These are phyloP conservation scores for Geotrichum restrictum DNA, from an alignment of 1,139 yeast genomes.

Conservation along the genomic window DNA sequence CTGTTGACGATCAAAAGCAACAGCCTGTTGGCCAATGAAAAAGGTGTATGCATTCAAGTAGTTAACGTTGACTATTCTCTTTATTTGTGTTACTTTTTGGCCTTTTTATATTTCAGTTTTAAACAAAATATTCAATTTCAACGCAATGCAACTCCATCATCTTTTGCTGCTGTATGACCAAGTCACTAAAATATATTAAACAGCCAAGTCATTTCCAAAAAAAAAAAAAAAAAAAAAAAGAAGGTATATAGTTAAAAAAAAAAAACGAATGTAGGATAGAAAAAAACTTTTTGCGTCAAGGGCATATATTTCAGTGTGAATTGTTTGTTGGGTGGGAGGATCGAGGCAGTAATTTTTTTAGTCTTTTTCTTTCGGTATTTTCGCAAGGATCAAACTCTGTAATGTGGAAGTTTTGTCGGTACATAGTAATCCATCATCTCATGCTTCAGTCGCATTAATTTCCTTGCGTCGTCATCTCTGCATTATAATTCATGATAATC, in stretches of 20 bases:
- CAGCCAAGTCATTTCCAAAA: background rate
- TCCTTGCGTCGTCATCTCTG: background rate
- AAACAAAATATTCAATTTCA: background rate
- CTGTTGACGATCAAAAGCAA: no score
- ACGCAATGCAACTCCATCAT: background rate
- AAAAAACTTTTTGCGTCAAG: background rate
- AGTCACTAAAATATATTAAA: background rate
- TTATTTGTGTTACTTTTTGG: background rate
- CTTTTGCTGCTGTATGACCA: background rate
- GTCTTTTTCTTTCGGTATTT: no score
- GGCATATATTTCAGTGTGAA: background rate
- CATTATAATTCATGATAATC: background rate
- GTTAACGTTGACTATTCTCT: background rate
- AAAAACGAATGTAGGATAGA: background rate
- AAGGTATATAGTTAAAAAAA: background rate
- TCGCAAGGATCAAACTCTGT: no score
- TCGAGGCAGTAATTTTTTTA: no score
- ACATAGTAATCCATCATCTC: no score
- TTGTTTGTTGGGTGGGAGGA: background rate
- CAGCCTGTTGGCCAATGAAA: background rate
- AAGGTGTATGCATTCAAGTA: no score
- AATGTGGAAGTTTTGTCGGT: no score
- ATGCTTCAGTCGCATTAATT: no score
- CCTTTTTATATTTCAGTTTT: background rate
- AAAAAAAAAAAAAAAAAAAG: background rate